These are phyloP conservation scores for Ganoderma resinaceum DNA, from an alignment of 1,284 basidiomycete species.

Conservation along the genomic window DNA sequence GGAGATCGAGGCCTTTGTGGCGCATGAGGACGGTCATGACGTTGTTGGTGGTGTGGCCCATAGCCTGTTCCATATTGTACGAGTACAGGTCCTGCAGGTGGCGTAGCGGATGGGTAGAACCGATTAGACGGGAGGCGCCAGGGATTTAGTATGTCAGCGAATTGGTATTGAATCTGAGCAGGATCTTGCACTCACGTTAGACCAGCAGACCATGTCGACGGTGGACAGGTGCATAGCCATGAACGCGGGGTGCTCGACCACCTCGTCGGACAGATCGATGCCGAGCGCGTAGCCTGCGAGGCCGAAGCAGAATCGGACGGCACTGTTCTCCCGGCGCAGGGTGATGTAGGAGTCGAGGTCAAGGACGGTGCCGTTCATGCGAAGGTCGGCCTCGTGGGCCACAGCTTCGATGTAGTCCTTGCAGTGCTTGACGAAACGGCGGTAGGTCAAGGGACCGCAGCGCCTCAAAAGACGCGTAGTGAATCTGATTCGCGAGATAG, in stretches of 20 bases:
- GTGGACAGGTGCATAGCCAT: constrained; percentile 63
- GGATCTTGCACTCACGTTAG: constrained; percentile 58
- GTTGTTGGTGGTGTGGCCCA: constrained; percentile 71
- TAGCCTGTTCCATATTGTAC: constrained; percentile 76
- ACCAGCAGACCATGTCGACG: constrained; percentile 73
- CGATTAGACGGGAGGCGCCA: neutral
- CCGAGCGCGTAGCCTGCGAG: constrained; percentile 67
- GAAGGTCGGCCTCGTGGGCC: constrained; percentile 63
- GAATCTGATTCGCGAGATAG: constrained; percentile 49
- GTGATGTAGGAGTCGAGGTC: constrained; percentile 57
- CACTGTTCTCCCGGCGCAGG: constrained; percentile 72
- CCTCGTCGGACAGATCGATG: constrained; percentile 66
- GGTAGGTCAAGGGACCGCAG: constrained; percentile 50
- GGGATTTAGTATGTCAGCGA: constrained; percentile 13
- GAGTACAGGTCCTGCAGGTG: constrained; percentile 68
- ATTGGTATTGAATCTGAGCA: neutral
- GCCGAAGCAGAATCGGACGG: constrained; percentile 67
- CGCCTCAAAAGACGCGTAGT: constrained; percentile 53
- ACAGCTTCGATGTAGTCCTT: constrained; percentile 65
- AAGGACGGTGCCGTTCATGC: constrained; percentile 61
- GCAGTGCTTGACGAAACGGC: constrained; percentile 61
- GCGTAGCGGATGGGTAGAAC: neutral
- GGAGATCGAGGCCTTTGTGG: constrained; percentile 55
- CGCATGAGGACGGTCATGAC: constrained; percentile 73
- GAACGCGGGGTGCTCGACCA: constrained; percentile 63